These are phyloP conservation scores for Ustilago cynodontis DNA, from an alignment of 1,284 basidiomycete species.

Conservation along the genomic window DNA sequence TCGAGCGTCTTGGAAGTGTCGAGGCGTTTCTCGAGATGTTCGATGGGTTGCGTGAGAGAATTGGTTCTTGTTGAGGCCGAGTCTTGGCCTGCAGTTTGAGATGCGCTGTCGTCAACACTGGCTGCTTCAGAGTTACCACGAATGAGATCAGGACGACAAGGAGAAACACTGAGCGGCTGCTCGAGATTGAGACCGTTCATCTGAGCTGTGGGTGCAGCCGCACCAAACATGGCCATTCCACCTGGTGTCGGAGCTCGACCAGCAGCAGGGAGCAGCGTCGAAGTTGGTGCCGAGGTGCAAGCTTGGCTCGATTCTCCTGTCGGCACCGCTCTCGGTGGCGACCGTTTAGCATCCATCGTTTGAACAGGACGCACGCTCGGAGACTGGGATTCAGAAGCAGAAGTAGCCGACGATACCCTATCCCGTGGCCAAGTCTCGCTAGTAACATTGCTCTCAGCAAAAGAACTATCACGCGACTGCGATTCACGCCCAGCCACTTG, in stretches of 20 bases:
- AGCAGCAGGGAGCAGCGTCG: constrained; percentile 13
- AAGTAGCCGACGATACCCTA: constrained; percentile 57
- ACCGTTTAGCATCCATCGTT: constrained; percentile 14
- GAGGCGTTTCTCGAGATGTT: constrained; percentile 84
- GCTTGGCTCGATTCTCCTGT: constrained; percentile 15
- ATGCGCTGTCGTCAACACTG: constrained; percentile 35
- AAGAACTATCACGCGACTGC: constrained; percentile 51
- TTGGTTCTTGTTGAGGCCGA: constrained; percentile 29
- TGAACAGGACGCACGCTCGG: constrained; percentile 30
- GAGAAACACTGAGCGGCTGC: constrained; percentile 15
- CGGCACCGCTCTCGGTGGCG: constrained; percentile 11
- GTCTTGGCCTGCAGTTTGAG: constrained; percentile 22
- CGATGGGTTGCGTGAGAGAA: constrained; percentile 49
- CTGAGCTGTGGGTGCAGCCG: constrained; percentile 29
- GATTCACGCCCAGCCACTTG: constrained; percentile 44
- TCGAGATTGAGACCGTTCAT: constrained; percentile 34
- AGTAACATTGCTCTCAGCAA: constrained; percentile 51
- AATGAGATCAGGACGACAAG: constrained; percentile 31
- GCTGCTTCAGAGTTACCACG: constrained; percentile 42
- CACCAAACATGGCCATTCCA: constrained; percentile 26
- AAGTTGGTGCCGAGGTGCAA: constrained; percentile 1
- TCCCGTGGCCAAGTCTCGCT: constrained; percentile 44
- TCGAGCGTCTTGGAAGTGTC: constrained; percentile 85
- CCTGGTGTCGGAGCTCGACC: constrained; percentile 28
- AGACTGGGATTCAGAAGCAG: constrained; percentile 39